Base-by-base conservation (phyloP, 1,284 basidiomycete species). In the Boletellus dicymbophilus region DNA sequence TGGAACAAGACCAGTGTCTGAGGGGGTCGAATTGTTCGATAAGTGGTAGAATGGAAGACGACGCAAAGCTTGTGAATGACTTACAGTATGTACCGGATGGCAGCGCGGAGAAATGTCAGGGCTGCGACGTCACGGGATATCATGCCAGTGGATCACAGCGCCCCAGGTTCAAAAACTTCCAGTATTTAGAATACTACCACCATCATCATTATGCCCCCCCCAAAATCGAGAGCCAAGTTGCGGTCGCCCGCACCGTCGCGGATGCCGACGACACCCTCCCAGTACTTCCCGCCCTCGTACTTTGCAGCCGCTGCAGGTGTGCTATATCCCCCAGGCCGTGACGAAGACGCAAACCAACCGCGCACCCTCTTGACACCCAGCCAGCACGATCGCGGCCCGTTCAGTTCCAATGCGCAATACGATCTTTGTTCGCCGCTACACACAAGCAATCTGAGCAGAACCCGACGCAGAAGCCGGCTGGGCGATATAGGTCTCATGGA, bases 61-160 rank as follows among this genome's bases (percentile, higher is more conserved):
- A n/a, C n/a, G n/a, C n/a, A n/a, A n/a, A n/a, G n/a, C n/a, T n/a
- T n/a, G n/a, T n/a, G n/a, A n/a, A n/a, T n/a, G n/a, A n/a, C n/a
- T n/a, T n/a, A n/a, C n/a, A n/a, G n/a, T n/a, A n/a, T n/a, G n/a
- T n/a, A n/a, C n/a, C n/a, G n/a, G n/a, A n/a, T n/a, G n/a, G n/a
- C n/a, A n/a, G 79, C 55, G 84, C 80, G 11, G 84, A 86, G 59
- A 72, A 77, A 34, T 86, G 84, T n/a, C n/a, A n/a, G 84, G 83
- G 72, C 1, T 70, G 77, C 50, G 73, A 80, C 21, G 71, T 77
- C 5, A 66, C 67, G 9, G 62, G 66, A 10, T n/a, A n/a, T n/a
- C n/a, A n/a, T n/a, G n/a, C n/a, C n/a, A n/a, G n/a, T 86, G 82
- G 80, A 71, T 80, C 51, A 62, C 62, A 46, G 55, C 52, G 28